Evolutionary conservation across 495 filamentous ascomycete species (phyloP), one percentile per base, ranked within the genome.

Genomic region (Penicillium pulvis): DNA sequence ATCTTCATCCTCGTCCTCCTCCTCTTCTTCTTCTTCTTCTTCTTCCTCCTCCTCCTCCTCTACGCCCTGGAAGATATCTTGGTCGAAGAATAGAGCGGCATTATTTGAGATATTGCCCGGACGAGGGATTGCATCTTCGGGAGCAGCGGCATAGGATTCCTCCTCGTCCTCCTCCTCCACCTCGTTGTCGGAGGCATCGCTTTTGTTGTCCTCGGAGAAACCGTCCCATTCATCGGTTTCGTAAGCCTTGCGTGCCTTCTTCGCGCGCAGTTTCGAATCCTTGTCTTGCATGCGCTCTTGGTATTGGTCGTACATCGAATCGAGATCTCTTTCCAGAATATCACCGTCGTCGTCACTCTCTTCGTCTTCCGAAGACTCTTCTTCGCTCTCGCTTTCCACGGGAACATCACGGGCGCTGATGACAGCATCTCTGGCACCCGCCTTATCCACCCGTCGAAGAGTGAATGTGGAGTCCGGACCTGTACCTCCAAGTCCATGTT

Each of bases 161-260:
- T 80, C 80, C 20, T 23, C 20, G 1, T 23, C 20, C 20, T 23
- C 20, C 20, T 23, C 20, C 20, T 23, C 83, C 50, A 82, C 84
- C 44, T 83, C 74, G 26, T 79, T 41, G 6, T 41, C 39, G 16
- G 39, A 41, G 39, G 14, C 74, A 14, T 72, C 65, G 14, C 78
- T 81, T 55, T 85, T 84, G 44, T 85, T 85, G 11, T 76, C 61
- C 23, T 87, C 92, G 19, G 91, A 92, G 62, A 98, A 88, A 3
- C 95, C 94, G 51, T 92, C 88, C 87, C 91, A 98, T 64, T 96
- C 93, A 0, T 88, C 90, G 63, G 93, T 91, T 52, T 88, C 85
- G 51, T 90, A 86, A 62, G 93, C 86, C 66, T 90, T 87, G 54
- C 94, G 82, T 12, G 89, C 86, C 68, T 90, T 93, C 79, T 96